Conservation (phyloP, 805 yeast species). For the Cyberlindnera mycetangii region DNA sequence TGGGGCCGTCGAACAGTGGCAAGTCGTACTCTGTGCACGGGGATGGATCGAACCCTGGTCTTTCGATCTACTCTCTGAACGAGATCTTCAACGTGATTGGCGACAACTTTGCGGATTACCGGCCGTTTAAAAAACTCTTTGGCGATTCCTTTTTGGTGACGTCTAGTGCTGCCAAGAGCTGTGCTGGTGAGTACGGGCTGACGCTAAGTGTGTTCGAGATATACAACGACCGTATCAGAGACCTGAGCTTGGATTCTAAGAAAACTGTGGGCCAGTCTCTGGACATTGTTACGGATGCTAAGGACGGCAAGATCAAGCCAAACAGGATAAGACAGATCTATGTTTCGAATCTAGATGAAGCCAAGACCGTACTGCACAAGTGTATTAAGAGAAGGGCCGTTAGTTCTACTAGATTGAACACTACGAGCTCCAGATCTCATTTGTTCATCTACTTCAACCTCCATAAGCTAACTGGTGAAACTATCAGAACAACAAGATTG, state of each 20-base stretch:
- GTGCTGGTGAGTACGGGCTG: constrained; percentile 32
- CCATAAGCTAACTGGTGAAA: constrained; percentile 27
- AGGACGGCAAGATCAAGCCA: constrained; percentile 44
- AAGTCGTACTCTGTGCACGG: constrained; percentile 41
- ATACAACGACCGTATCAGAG: constrained; percentile 44
- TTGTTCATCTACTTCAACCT: constrained; percentile 46
- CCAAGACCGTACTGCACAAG: constrained; percentile 35
- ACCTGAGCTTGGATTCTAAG: constrained; percentile 32
- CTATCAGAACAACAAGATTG: constrained; percentile 35
- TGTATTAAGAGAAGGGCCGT: constrained; percentile 41
- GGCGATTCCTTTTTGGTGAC: constrained; percentile 25
- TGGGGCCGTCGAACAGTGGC: constrained; percentile 56
- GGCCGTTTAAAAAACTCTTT: constrained; percentile 19
- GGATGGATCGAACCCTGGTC: constrained; percentile 35
- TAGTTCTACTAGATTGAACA: constrained; percentile 42
- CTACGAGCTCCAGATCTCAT: constrained; percentile 48
- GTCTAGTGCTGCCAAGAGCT: constrained; percentile 21
- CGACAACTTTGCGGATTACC: constrained; percentile 20
- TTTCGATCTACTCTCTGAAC: constrained; percentile 34
- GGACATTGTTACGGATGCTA: constrained; percentile 42
- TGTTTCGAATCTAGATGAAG: constrained; percentile 36
- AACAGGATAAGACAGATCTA: constrained; percentile 38
- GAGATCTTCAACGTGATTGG: constrained; percentile 31
- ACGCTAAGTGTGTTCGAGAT: constrained; percentile 53
- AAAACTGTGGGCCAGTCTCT: constrained; percentile 30